Evolutionary conservation across 2,329 filamentous ascomycete genomes (phyloP), one percentile per base, ranked within the genome.

Genomic region (Monilinia laxa): DNA sequence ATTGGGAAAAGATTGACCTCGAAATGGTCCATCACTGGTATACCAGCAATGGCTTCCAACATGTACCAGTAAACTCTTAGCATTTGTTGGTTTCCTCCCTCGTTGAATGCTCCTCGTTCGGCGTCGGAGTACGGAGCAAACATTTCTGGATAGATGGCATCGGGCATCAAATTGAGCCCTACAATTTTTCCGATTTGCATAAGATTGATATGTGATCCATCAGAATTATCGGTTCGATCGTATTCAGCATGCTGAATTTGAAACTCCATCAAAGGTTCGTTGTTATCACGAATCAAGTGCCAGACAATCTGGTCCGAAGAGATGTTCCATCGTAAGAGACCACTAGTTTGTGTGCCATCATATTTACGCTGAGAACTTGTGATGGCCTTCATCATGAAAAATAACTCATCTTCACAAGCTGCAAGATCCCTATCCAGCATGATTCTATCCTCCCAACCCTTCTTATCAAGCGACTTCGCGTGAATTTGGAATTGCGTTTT

Each of bases 301-400:
- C 95, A 99, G 16, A 97, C 94, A 71, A 99, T 95, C 76, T 99
- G 94, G 53, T 90, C 89, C 2, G 93, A 93, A n/a, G 91, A 90
- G 68, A 99, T 92, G 76, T 92, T 95, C 90, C 94, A 97, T 73
- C 92, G 89, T 64, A 99, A 79, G 52, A 97, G 81, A 7, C 93
- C 93, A 68, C 87, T 93, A 66, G 88, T 90, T 70, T 92, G 86
- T 9, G 87, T 86, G 60, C 85, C 85, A 68, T 96, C 92, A 70
- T 87, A 88, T 76, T 93, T 95, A 68, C 93, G 85, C 78, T 99
- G 95, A 6, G 94, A 96, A 3, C 93, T 96, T 1, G 95, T 99
- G 76, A 99, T 99, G 51, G 95, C 96, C 75, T 99, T 98, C 95
- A 99, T 98, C 82, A 99, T 91, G 80, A 99, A 99, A 83, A 99